A percentile compares a stretch with the other conserved stretches of the same genome.
Evolutionary conservation across 129 eudicot species (phyloP).

Genomic region (Artemisia annua): DNA sequence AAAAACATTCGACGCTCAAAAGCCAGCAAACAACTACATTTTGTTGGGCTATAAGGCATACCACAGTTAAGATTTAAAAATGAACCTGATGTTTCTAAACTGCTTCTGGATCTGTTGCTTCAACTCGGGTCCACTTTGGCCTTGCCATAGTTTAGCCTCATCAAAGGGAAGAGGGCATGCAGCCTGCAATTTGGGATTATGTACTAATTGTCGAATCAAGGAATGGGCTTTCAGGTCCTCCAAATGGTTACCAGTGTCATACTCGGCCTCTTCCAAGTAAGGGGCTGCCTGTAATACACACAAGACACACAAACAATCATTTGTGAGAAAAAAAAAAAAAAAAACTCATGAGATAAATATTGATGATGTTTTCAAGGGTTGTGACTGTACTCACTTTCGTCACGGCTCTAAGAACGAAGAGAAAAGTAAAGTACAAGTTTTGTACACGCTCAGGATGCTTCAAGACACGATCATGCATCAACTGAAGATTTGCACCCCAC

Average conservation of each 20-base stretch:
- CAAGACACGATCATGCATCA: slow-evolving; percentile 86
- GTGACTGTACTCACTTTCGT: slow-evolving; percentile 66
- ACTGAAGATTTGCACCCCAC: slow-evolving; percentile 90
- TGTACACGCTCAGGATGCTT: slow-evolving; percentile 92
- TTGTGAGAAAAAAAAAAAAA: not conserved
- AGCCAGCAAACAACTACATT: not conserved
- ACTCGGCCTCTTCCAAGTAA: slow-evolving; percentile 89
- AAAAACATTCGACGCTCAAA: slow-evolving; percentile 2
- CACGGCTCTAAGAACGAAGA: slow-evolving; percentile 94
- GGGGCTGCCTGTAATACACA: slow-evolving; percentile 60
- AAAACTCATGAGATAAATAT: not conserved
- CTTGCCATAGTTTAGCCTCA: slow-evolving; percentile 95
- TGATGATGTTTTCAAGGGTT: not conserved
- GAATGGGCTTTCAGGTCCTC: slow-evolving; percentile 93
- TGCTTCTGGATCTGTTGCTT: slow-evolving; percentile 87
- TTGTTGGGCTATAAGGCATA: slow-evolving; percentile 3
- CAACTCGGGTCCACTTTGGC: slow-evolving; percentile 87
- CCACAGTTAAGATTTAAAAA: not conserved
- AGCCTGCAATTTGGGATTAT: slow-evolving; percentile 73
- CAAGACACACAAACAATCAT: slow-evolving; percentile 8
- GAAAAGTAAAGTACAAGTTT: slow-evolving; percentile 89
- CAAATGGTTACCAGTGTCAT: slow-evolving; percentile 77
- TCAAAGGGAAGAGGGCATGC: slow-evolving; percentile 97
- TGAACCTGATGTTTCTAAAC: slow-evolving; percentile 80
- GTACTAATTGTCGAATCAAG: slow-evolving; percentile 64